Conservation (phyloP, 2,329 filamentous ascomycete genomes). For the Macrophomina tecta region DNA sequence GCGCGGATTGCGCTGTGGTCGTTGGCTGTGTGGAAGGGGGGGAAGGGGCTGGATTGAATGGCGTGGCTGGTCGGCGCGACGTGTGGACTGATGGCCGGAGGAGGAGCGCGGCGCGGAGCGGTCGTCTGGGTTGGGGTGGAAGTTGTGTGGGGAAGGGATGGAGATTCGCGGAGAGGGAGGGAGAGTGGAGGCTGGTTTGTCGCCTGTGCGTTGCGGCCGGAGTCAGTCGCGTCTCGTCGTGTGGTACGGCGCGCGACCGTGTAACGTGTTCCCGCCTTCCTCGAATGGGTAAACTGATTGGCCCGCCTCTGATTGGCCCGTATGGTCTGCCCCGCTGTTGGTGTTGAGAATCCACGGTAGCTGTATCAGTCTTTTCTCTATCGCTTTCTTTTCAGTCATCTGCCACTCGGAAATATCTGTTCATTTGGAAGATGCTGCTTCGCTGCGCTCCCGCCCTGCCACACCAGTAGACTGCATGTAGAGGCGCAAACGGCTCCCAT, state of each 20-base stretch:
- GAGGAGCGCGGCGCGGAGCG: neutral
- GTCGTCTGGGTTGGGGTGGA: neutral
- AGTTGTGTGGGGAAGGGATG: slow-evolving; percentile 3
- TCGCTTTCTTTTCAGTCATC: no score
- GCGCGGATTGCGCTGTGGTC: neutral
- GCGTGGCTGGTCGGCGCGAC: neutral
- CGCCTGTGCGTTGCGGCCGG: slow-evolving; percentile 1
- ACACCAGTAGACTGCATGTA: neutral
- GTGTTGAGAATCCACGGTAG: no score
- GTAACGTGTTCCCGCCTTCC: slow-evolving; percentile 9
- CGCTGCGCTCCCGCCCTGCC: neutral
- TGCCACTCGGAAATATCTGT: no score
- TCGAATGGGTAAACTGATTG: slow-evolving; percentile 9
- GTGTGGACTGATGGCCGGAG: neutral
- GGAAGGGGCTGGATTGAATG: neutral
- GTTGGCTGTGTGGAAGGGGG: neutral
- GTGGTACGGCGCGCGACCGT: slow-evolving; percentile 1
- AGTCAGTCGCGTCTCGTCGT: slow-evolving; percentile 13
- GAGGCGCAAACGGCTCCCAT: neutral
- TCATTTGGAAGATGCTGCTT: no score
- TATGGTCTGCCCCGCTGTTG: neutral
- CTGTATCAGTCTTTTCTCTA: no score
- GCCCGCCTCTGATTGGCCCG: neutral
- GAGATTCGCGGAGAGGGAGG: neutral
- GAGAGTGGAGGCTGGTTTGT: slow-evolving; percentile 3